Evolutionary conservation across 2,329 filamentous ascomycete species (phyloP), one percentile per base, ranked within the genome.

Genomic region (Fusarium tupiense): DNA sequence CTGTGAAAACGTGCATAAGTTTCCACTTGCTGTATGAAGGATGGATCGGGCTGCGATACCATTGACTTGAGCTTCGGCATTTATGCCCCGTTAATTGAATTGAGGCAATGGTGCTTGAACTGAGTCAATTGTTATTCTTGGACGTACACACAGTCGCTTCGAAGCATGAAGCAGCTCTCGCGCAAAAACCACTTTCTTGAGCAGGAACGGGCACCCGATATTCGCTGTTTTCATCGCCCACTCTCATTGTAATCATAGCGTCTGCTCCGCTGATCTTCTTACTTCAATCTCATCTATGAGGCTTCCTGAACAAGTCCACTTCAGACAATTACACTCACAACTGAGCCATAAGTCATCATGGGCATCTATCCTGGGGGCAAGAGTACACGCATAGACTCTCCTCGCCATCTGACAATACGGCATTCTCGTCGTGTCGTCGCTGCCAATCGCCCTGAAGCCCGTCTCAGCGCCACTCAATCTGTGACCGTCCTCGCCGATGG

Each of bases 291-390:
- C 26, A 31, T 8, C 44, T 1, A 14, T 14, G 22, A 24, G 17
- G 11, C 22, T 3, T 14, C 4, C 11, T 2, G 1, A 4, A 8
- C 4, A 24, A 20, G 1, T 41, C 12, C 8, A 19, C 8, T 10
- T 5, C 14, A n/a, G 11, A 17, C 3, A 53, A 52, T 2, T 14
- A 1, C 6, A 7, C 33, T 37, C 14, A 22, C 20, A 49, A 12
- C 9, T 11, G 24, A 37, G 31, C 6, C 1, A 17, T 4, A 41
- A 41, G 1, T 17, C 19, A 68, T n/a, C 24, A 74, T 74, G 71
- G 65, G 38, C 7, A 72, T 72, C 46, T 74, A 63, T n/a, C 49
- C 71, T 20, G 71, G 69, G 33, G 64, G 71, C 19, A 74, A 72
- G 44, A 72, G 69, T 31, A 50, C 43, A 13, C 38, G 37, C 8